Evolutionary conservation across 177 flowering plant species (phyloP).

Genomic region (Vitis hybrid): DNA sequence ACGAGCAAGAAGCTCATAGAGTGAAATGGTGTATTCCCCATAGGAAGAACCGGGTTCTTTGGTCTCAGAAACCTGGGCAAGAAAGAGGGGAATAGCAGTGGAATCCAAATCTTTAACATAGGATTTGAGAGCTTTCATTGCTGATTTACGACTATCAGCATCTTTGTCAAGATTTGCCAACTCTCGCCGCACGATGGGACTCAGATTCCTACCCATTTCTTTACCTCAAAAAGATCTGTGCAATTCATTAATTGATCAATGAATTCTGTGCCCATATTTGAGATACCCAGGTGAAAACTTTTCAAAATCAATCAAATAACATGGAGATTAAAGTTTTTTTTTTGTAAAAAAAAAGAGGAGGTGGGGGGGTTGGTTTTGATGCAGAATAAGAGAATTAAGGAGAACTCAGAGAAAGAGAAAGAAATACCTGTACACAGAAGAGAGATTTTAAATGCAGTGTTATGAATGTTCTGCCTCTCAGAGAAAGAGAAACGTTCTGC

Average conservation of each 20-base stretch:
- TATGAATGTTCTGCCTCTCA: too few species aligned
- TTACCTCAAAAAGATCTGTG: constrained; percentile 21
- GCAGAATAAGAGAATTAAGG: too few species aligned
- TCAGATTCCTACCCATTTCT: constrained; percentile 77
- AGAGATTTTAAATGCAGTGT: too few species aligned
- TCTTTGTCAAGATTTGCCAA: constrained; percentile 89
- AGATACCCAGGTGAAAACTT: not conserved
- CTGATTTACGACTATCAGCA: constrained; percentile 84
- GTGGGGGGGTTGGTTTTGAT: too few species aligned
- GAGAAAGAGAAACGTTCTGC: too few species aligned
- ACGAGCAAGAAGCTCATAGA: constrained; percentile 90
- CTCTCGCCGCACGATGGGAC: constrained; percentile 64
- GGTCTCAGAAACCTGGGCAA: constrained; percentile 85
- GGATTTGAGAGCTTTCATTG: constrained; percentile 80
- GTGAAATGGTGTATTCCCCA: constrained; percentile 84
- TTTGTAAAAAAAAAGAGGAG: too few species aligned
- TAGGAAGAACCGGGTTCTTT: constrained; percentile 58
- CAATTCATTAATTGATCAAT: not conserved
- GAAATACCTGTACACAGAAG: too few species aligned
- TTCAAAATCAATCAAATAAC: not conserved
- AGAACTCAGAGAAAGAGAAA: too few species aligned
- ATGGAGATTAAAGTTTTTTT: too few species aligned
- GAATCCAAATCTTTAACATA: constrained; percentile 87
- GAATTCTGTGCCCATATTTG: not conserved
- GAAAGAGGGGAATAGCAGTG: constrained; percentile 77